A percentile compares a stretch with the other conserved stretches of the same genome.
These are phyloP conservation scores for Quercus suber DNA, from an alignment of 306 rosid species.

Conservation along the genomic window DNA sequence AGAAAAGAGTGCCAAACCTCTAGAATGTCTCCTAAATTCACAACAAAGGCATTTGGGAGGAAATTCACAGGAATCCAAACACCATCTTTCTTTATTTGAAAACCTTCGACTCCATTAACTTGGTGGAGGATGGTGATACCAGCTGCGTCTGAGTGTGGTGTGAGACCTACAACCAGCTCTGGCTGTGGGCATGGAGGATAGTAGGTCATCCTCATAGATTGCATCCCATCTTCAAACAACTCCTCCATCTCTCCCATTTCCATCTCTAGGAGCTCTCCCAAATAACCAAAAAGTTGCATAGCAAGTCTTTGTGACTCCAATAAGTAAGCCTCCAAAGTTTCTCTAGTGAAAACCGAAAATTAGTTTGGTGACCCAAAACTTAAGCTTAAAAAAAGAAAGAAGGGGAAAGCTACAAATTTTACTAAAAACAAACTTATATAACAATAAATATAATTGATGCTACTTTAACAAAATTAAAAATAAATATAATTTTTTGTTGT, in stretches of 20 bases:
- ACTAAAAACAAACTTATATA: too few relatives aligned
- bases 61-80: conserved; percentile 43
- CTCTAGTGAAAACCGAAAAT: conserved; percentile 12
- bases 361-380: not conserved
- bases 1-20: conserved; percentile 25
- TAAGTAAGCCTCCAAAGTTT: conserved; percentile 29
- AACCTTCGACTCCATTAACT: conserved; percentile 41
- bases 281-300: conserved; percentile 10
- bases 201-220: conserved; percentile 38
- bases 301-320: conserved; percentile 21
- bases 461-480: too few relatives aligned
- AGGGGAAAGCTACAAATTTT: too few relatives aligned
- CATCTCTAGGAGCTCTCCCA: conserved; percentile 29
- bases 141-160: conserved; percentile 40
- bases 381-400: too few relatives aligned
- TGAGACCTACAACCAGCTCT: conserved; percentile 37
- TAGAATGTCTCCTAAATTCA: conserved; percentile 41
- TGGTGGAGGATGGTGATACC: conserved; percentile 49
- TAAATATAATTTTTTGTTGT: too few relatives aligned
- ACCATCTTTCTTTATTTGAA: conserved; percentile 44
- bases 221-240: conserved; percentile 43
- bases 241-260: conserved; percentile 26
- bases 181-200: conserved; percentile 56
- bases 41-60: conserved; percentile 21
- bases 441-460: too few relatives aligned